Percentiles rank a stretch among this genome's conserved stretches.
These are phyloP conservation scores for Candida fluviatilis DNA, from an alignment of 805 yeast species.

Conservation along the genomic window DNA sequence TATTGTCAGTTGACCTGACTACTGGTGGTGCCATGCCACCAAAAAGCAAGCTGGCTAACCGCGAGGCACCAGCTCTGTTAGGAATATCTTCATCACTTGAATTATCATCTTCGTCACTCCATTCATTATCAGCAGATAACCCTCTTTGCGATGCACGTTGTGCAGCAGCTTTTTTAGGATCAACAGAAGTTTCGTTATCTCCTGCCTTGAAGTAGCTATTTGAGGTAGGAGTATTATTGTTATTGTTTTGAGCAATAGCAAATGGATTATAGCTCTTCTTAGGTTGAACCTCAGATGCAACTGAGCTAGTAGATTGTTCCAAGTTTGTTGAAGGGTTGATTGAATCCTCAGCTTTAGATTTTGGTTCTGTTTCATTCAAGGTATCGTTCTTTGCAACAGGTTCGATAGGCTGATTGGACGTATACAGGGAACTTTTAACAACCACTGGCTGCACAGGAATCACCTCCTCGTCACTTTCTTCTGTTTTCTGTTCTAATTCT, in stretches of 20 bases:
- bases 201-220: conserved; percentile 61
- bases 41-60: conserved; percentile 50
- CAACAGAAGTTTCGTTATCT: conserved; percentile 32
- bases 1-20: conserved; percentile 11
- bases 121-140: conserved; percentile 37
- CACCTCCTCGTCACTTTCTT: conserved; percentile 29
- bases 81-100: conserved; percentile 48
- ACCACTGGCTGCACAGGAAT: conserved; percentile 8
- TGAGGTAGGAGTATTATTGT: conserved; percentile 17
- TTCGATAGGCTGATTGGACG: too few relatives aligned
- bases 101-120: conserved; percentile 42
- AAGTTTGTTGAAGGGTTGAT: too few relatives aligned
- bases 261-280: conserved; percentile 39
- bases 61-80: conserved; percentile 51
- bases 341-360: neutral
- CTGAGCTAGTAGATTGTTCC: too few relatives aligned
- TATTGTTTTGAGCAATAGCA: conserved; percentile 25
- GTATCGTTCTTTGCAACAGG: conserved; percentile 17
- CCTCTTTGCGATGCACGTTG: conserved; percentile 74
- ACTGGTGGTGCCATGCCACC: conserved; percentile 46
- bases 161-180: conserved; percentile 57
- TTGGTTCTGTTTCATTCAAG: too few relatives aligned
- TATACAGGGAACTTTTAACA: neutral
- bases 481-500: conserved; percentile 37
- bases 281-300: conserved; percentile 17